Evolutionary conservation across 202 grass and related monocot genomes (phyloP), one percentile per base, ranked within the genome.

Genomic region (Musa balbisiana): DNA sequence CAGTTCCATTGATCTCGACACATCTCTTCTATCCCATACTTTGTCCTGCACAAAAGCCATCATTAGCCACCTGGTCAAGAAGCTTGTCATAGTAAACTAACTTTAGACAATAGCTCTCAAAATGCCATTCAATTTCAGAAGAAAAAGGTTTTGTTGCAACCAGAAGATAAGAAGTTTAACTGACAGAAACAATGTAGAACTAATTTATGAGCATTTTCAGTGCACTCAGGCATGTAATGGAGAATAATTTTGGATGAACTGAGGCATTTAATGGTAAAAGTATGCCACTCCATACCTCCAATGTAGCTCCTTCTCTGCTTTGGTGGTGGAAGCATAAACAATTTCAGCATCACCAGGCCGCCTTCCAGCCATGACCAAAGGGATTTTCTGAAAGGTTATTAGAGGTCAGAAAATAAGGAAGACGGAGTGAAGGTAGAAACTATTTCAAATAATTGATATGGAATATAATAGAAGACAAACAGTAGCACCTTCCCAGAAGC

Each of bases 1-100:
- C 93, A 97, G 55, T 89, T 97, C 93, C 93, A 97, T 73, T 86
- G 86, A 83, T 97, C 93, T 80, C 90, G 83, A 88, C 93, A 97
- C 93, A 97, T 97, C 77, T 97, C 93, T 25, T 91, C 90, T 15
- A 97, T 71, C 15, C 90, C 90, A 82, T 86, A 93, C 58, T 89
- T 93, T 3, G 93, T 83, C 79, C 90, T 97, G 84, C 72, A 65
- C 49, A 49, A 15, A 14, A 70, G 13, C 52, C 51, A 56, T 58
- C 25, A 70, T 58, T 3, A 10, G 1, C 51, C 25, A 49, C 10
- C 2, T 12, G 12, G 43, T 21, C 0, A 51, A 70, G 65, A 17
- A 33, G 33, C 33, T n/a, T 9, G n/a, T 1, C 56, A 21, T 20
- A n/a, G 17, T 60, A 60, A 60, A n/a, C n/a, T 19, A 60, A 19